Evolutionary conservation across 2,329 filamentous ascomycete species (phyloP).

Genomic region (Talaromyces sp.): DNA sequence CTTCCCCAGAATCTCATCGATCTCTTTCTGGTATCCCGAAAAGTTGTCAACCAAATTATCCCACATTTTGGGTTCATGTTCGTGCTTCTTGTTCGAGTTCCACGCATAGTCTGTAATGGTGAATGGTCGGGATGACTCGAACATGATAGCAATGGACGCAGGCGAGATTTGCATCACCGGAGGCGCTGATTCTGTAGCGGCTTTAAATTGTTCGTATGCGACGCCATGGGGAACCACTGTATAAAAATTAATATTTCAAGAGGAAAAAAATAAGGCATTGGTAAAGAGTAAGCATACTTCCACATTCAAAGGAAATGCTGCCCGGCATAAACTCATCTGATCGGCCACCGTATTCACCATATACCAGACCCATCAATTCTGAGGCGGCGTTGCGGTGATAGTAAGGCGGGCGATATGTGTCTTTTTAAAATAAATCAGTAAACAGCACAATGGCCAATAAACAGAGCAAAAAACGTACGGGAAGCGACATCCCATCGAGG

Average conservation of each 20-base stretch:
- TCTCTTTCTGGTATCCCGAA: constrained; percentile 41
- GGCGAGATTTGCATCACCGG: constrained; percentile 27
- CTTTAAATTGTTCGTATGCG: constrained; percentile 30
- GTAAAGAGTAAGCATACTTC: constrained; percentile 18
- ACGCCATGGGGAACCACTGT: constrained; percentile 33
- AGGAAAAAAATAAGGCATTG: neutral
- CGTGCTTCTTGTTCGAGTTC: constrained; percentile 35
- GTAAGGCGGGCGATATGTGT: constrained; percentile 38
- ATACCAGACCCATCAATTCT: constrained; percentile 35
- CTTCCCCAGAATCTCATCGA: constrained; percentile 40
- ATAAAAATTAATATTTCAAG: neutral
- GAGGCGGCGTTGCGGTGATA: constrained; percentile 38
- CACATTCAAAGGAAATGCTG: constrained; percentile 31
- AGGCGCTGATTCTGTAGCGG: constrained; percentile 20
- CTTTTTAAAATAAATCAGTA: constrained; percentile 2
- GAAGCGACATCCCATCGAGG: constrained; percentile 36
- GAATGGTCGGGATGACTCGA: constrained; percentile 29
- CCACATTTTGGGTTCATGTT: constrained; percentile 50
- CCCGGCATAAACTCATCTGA: constrained; percentile 30
- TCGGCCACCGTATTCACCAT: constrained; percentile 29
- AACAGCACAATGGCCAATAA: neutral
- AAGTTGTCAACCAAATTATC: constrained; percentile 52
- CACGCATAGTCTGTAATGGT: constrained; percentile 32
- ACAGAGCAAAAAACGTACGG: constrained; percentile 16
- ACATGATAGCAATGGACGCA: constrained; percentile 31